Base-by-base conservation (phyloP, 352 stramenopile species). In the Phytopythium vexans region DNA sequence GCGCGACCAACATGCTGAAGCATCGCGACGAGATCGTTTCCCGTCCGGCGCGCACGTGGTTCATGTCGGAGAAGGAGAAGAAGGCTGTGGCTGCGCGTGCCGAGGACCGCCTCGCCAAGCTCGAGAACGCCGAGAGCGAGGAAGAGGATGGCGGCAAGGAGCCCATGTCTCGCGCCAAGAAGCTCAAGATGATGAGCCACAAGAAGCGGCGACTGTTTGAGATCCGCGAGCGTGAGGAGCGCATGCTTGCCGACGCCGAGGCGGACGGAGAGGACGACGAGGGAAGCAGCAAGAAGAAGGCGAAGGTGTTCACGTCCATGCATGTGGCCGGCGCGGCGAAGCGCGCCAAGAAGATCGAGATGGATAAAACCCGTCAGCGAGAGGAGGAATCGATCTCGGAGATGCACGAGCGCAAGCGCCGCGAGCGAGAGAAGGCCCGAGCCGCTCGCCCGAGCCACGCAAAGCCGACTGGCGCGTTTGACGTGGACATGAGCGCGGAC, bases 1-100 rank as follows among this genome's bases (percentile, higher is more conserved):
- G 88, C 4, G 93, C 92, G 12, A 67, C 80, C 1, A 98, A 98
- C 71, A 43, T 98, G 47, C 63, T 98, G 14, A 78, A 78, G 60
- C 89, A 98, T 64, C 75, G 82, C 38, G 89, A 97, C 49, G 93
- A 98, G 60, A 98, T 98, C 52, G 60, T 72, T 7, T 70, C 76
- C 38, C 81, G 92, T 6, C 91, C 90, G 33, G 83, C 84, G 34
- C 82, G 89, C 53, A 97, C 86, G 56, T 98, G 93, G 93, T 97
- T 97, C 58, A 87, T 96, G 74, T 92, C 84, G 37, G 79, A 96
- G 60, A 86, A 82, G 50, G 80, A 96, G 54, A 97, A 97, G 67
- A 88, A 95, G 60, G 82, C 75, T 14, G 73, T 96, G 35, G 73
- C 72, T 8, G 77, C 86, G 56, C 68, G 72, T 32, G 82, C 78